A percentile compares a stretch with the other conserved stretches of the same genome.
phyloP scores from a whole-genome alignment of 2,329 filamentous ascomycete genomes.

The Myriangium duriaei region DNA sequence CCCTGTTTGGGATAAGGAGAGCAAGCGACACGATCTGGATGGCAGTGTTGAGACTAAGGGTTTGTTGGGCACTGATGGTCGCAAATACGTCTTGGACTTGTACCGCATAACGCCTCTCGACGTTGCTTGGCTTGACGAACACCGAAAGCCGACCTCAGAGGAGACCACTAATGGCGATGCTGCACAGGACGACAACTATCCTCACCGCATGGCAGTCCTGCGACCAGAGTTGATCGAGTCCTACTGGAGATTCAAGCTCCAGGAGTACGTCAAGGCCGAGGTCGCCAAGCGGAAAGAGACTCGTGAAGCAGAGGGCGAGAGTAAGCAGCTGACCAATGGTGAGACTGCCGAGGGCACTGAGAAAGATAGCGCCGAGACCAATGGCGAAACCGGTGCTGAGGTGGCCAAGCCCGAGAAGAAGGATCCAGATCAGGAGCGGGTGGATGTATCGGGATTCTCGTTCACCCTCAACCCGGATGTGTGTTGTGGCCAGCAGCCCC shows the following conservation, averaged over 20 bases:
- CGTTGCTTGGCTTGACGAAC: slow-evolving; percentile 77
- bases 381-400: slow-evolving; percentile 18
- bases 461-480: slow-evolving; percentile 90
- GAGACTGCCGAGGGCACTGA: slow-evolving; percentile 15
- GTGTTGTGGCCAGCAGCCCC: slow-evolving; percentile 82
- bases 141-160: slow-evolving; percentile 32
- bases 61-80: slow-evolving; percentile 86
- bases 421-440: slow-evolving; percentile 46
- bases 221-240: slow-evolving; percentile 81
- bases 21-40: slow-evolving; percentile 78
- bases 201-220: slow-evolving; percentile 91
- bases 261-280: slow-evolving; percentile 75
- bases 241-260: slow-evolving; percentile 73
- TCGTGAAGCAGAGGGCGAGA: slow-evolving; percentile 17
- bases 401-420: slow-evolving; percentile 15
- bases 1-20: slow-evolving; percentile 94
- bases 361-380: slow-evolving; percentile 11
- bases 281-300: slow-evolving; percentile 47
- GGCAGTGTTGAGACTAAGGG: slow-evolving; percentile 97
- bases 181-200: slow-evolving; percentile 50
- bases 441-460: slow-evolving; percentile 77
- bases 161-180: slow-evolving; percentile 23
- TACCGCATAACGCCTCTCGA: slow-evolving; percentile 92
- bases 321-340: slow-evolving; percentile 24
- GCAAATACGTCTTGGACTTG: slow-evolving; percentile 93